A percentile compares a stretch with the other conserved stretches of the same genome.
phyloP scores from a whole-genome alignment of 1,139 yeast genomes.

The Keqinozyma sinolaborantium region DNA sequence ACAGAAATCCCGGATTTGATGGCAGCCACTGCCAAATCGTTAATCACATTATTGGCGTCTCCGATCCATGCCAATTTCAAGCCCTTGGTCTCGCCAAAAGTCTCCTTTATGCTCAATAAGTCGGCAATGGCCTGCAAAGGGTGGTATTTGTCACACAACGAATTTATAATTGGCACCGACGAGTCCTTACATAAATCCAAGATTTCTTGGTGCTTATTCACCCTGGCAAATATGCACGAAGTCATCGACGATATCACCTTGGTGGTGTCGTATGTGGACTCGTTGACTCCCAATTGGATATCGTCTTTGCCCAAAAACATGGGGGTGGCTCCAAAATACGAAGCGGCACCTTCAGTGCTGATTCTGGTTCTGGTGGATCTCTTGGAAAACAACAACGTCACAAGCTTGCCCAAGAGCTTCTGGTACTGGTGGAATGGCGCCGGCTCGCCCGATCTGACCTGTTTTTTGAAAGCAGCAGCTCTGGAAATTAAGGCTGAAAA shows the following conservation, averaged over 20 bases:
- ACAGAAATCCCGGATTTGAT: conserved; percentile 83
- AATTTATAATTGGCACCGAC: conserved; percentile 85
- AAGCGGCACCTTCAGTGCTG: conserved; percentile 91
- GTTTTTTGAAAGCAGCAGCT: conserved; percentile 58
- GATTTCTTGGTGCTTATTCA: conserved; percentile 79
- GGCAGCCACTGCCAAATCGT: conserved; percentile 90
- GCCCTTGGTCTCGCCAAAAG: conserved; percentile 56
- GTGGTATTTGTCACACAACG: conserved; percentile 88
- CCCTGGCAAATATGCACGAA: conserved; percentile 94
- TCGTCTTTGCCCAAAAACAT: conserved; percentile 96
- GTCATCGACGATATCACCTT: conserved; percentile 93
- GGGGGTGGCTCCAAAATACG: conserved; percentile 92
- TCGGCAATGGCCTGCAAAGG: conserved; percentile 96
- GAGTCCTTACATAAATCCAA: conserved; percentile 72
- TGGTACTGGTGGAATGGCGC: conserved; percentile 46
- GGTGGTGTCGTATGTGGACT: conserved; percentile 82
- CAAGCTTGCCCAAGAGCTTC: conserved; percentile 72
- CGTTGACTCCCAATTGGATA: conserved; percentile 93
- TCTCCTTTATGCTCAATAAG: conserved; percentile 77
- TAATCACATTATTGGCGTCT: conserved; percentile 92
- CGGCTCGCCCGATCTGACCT: conserved; percentile 50
- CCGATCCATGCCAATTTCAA: conserved; percentile 94
- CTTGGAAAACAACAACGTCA: conserved; percentile 81
- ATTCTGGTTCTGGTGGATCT: conserved; percentile 94
- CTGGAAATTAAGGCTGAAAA: conserved; percentile 63